Conservation (phyloP, 495 filamentous ascomycete species). For the Evansstolkia leycettana region DNA sequence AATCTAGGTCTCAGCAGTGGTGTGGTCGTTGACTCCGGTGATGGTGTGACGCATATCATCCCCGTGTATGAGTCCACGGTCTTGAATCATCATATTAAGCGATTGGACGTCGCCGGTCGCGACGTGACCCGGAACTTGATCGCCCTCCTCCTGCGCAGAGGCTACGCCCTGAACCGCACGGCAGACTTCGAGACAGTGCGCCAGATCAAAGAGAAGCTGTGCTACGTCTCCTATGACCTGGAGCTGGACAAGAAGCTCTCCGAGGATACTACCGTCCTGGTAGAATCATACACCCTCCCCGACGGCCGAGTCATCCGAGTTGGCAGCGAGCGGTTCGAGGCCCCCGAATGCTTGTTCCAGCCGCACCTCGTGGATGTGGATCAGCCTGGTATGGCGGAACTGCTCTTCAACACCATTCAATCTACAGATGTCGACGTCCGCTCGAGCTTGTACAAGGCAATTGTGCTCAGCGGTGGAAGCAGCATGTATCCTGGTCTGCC, state of each 20-base stretch:
- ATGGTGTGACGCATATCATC: constrained; percentile 96
- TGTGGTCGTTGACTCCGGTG: constrained; percentile 95
- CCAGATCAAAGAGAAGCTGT: constrained; percentile 99
- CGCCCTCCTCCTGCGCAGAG: constrained; percentile 82
- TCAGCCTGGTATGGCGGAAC: constrained; percentile 90
- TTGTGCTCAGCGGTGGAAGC: constrained; percentile 90
- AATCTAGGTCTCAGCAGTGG: constrained; percentile 73
- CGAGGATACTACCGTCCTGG: constrained; percentile 94
- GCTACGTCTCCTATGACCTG: constrained; percentile 97
- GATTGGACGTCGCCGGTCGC: constrained; percentile 89
- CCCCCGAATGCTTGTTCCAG: constrained; percentile 97
- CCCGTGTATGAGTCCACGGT: constrained; percentile 97
- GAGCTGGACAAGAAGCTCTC: constrained; percentile 90
- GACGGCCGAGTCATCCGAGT: constrained; percentile 94
- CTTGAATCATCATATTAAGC: constrained; percentile 87
- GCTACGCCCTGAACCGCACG: constrained; percentile 95
- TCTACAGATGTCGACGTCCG: constrained; percentile 90
- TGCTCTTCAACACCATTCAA: constrained; percentile 98
- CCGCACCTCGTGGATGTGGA: constrained; percentile 97
- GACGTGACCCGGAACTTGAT: constrained; percentile 98
- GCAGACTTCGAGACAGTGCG: constrained; percentile 98
- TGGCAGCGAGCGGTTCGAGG: constrained; percentile 93
- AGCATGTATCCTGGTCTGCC: constrained; percentile 98
- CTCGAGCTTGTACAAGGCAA: constrained; percentile 85
- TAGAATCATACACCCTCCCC: constrained; percentile 93